Evolutionary conservation across 768 basidiomycete genomes (phyloP), one percentile per base, ranked within the genome.

Genomic region (Lentinula sp.): DNA sequence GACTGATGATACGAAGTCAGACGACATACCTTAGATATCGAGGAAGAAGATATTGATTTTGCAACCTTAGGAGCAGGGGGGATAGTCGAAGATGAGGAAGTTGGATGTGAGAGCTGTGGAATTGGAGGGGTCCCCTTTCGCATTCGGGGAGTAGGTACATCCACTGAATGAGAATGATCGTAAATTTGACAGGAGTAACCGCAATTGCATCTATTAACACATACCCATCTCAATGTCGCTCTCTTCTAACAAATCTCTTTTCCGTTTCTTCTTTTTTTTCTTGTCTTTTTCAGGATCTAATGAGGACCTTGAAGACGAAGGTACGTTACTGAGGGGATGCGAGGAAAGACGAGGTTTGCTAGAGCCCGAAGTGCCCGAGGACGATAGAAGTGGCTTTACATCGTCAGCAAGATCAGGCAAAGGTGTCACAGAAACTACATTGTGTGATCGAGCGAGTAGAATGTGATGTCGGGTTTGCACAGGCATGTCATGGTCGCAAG

Each of bases 201-300:
- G 57, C 59, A 57, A 50, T 61, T 59, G 9, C 59, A 5, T 43
- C 52, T 35, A 40, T 37, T 43, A 42, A 49, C 61, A 64, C 70
- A 57, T 71, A 84, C 84, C 83, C 69, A 77, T 77, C 67, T 91
- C 89, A 35, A 76, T 71, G 64, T 91, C 90, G 65, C 87, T 88
- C n/a, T 85, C 85, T 42, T 82, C 84, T 8, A 80, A 76, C 35
- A 39, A 16, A 42, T 90, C 89, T 60, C 88, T 82, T 80, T 89
- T 91, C 72, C 91, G 88, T 69, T 92, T 93, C 75, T 91, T 91
- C 76, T 89, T 91, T 77, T 88, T 90, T 74, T 84, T 89, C 77
- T 87, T 89, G 32, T 77, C 63, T 51, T 89, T 83, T 52, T 87
- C 83, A n/a, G 84, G 80, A 67, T 89, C 87, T 23, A 83, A 65